Evolutionary conservation across 1,284 basidiomycete genomes (phyloP).

Genomic region (Prillingera fragicola): DNA sequence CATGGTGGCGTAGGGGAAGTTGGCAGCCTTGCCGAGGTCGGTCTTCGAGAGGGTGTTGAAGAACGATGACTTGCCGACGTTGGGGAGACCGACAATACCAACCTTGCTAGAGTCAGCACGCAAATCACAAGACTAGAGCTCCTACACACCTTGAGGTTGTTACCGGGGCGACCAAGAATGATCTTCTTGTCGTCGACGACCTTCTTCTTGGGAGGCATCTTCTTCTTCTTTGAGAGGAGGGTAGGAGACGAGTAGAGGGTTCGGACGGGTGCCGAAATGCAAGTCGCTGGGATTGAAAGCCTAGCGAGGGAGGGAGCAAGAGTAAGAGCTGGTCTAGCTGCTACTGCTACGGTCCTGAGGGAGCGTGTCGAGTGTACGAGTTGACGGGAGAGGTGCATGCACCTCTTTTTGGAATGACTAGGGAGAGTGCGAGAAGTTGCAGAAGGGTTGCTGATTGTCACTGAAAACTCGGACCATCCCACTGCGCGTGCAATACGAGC

Average conservation of each 20-base stretch:
- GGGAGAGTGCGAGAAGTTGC: too few relatives aligned
- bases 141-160: constrained; percentile 58
- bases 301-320: not conserved
- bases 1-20: constrained; percentile 98
- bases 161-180: constrained; percentile 79
- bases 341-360: not conserved
- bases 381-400: constrained; percentile 14
- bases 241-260: constrained; percentile 12
- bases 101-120: constrained; percentile 55
- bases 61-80: constrained; percentile 90
- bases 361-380: constrained; percentile 1
- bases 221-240: constrained; percentile 50
- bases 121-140: not conserved
- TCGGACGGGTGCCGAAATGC: not conserved
- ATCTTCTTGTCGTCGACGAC: constrained; percentile 70
- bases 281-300: too few relatives aligned
- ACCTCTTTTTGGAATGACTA: too few relatives aligned
- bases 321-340: not conserved
- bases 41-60: constrained; percentile 95
- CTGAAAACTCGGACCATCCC: too few relatives aligned
- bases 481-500: too few relatives aligned
- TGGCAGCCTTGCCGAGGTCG: constrained; percentile 86
- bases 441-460: too few relatives aligned
- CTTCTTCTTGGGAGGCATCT: constrained; percentile 79
- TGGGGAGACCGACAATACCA: constrained; percentile 93